phyloP scores from a whole-genome alignment of 1,284 basidiomycete genomes.

The Fomitopsis schrenkii region DNA sequence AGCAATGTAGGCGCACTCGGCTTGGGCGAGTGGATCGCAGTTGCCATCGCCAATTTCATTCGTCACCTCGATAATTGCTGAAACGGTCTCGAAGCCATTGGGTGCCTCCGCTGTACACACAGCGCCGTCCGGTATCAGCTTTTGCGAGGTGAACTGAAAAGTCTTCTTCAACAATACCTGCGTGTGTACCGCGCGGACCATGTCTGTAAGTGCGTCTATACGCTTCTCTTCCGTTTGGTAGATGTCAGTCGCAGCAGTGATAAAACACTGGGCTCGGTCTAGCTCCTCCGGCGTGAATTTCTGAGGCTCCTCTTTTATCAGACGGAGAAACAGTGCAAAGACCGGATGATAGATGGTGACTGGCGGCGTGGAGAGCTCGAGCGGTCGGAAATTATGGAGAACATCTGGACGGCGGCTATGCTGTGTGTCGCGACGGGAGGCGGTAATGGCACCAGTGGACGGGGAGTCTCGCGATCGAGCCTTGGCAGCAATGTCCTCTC shows the following conservation, averaged over 20 bases:
- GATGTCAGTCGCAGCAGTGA: neutral
- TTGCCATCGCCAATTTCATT: neutral
- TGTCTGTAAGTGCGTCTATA: neutral
- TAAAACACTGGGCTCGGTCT: neutral
- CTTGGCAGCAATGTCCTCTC: too few species aligned
- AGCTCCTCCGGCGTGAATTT: neutral
- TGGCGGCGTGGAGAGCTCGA: neutral
- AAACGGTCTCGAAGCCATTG: neutral
- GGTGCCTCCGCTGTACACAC: neutral
- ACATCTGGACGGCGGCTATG: neutral
- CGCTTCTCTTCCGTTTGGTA: neutral
- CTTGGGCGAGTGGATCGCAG: neutral
- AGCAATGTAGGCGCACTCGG: neutral
- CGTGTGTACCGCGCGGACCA: neutral
- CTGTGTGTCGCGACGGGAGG: too few species aligned
- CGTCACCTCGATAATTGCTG: neutral
- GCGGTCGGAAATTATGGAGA: conserved; percentile 9
- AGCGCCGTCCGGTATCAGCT: neutral
- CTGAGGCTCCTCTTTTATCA: neutral
- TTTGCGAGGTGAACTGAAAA: too few species aligned
- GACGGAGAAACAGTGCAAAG: conserved; percentile 8
- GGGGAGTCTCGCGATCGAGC: too few species aligned
- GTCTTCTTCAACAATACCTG: neutral
- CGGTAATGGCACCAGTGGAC: too few species aligned
- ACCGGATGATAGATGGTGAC: conserved; percentile 14